These are phyloP conservation scores for Carallia brachiata DNA, from an alignment of 345 rosid genomes.

Conservation along the genomic window DNA sequence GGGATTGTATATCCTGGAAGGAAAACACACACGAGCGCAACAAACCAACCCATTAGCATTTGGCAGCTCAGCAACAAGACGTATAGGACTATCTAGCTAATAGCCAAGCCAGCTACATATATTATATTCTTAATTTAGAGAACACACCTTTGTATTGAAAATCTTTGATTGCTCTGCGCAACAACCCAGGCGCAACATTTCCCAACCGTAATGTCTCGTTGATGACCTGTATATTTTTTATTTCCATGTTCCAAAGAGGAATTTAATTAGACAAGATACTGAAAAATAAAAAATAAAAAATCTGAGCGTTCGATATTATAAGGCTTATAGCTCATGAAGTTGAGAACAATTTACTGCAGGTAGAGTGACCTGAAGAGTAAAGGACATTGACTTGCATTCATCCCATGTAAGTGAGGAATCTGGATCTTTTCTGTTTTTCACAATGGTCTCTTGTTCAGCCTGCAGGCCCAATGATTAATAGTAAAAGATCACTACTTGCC, in stretches of 20 bases:
- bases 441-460: constrained; percentile 35
- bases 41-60: background rate
- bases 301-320: too few relatives aligned
- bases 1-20: constrained; percentile 32
- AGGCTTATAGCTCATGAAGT: too few relatives aligned
- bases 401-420: constrained; percentile 34
- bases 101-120: too few relatives aligned
- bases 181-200: constrained; percentile 28
- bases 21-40: background rate
- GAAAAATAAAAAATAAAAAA: too few relatives aligned
- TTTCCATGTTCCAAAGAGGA: background rate
- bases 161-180: constrained; percentile 24
- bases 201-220: constrained; percentile 33
- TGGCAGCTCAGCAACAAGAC: background rate
- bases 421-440: constrained; percentile 16
- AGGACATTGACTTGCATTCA: constrained; percentile 40
- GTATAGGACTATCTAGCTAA: background rate
- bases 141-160: constrained; percentile 21
- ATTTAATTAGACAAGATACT: too few relatives aligned
- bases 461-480: background rate
- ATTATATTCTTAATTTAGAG: too few relatives aligned
- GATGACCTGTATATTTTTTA: constrained; percentile 23
- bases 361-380: constrained; percentile 29
- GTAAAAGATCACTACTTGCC: too few relatives aligned
- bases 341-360: too few relatives aligned